These are phyloP conservation scores for Sporothrix sp. DNA, from an alignment of 2,329 filamentous ascomycete genomes.

Conservation along the genomic window DNA sequence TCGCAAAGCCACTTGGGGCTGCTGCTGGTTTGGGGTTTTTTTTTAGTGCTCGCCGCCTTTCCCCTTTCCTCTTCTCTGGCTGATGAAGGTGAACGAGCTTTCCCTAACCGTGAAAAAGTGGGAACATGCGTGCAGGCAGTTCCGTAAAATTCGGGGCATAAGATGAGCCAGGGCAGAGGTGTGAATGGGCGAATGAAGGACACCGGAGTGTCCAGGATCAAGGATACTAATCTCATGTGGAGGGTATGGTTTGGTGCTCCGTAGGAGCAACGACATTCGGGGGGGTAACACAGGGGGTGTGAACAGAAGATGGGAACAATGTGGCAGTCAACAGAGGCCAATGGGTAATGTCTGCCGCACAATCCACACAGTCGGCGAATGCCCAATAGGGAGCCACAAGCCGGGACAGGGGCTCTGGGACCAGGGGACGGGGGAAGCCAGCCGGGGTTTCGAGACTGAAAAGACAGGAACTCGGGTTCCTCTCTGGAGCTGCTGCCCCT, in stretches of 20 bases:
- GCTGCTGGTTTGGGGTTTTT: conserved; percentile 3
- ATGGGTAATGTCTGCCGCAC: conserved; percentile 32
- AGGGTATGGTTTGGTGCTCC: conserved; percentile 3
- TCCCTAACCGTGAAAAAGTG: conserved; percentile 10
- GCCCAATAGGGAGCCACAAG: conserved; percentile 44
- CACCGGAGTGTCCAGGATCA: conserved; percentile 9
- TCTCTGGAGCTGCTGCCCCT: conserved; percentile 1
- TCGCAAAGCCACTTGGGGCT: conserved; percentile 11
- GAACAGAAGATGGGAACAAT: neutral
- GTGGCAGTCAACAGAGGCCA: conserved; percentile 29
- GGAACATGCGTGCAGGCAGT: conserved; percentile 1
- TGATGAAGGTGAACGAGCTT: conserved; percentile 5
- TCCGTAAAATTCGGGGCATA: conserved; percentile 5
- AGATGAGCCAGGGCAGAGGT: conserved; percentile 15
- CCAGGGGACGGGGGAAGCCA: conserved; percentile 10
- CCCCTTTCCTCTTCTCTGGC: conserved; percentile 1
- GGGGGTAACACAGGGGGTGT: conserved; percentile 7
- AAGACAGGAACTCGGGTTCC: conserved; percentile 17
- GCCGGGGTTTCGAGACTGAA: conserved; percentile 14
- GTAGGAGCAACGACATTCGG: no score
- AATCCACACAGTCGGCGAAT: conserved; percentile 31
- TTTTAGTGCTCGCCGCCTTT: conserved; percentile 7
- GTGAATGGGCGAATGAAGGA: conserved; percentile 13
- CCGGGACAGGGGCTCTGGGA: conserved; percentile 26
- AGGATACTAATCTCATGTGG: conserved; percentile 5